Evolutionary conservation across 768 basidiomycete genomes (phyloP), one percentile per base, ranked within the genome.

Genomic region (Fomitopsis pulvina): DNA sequence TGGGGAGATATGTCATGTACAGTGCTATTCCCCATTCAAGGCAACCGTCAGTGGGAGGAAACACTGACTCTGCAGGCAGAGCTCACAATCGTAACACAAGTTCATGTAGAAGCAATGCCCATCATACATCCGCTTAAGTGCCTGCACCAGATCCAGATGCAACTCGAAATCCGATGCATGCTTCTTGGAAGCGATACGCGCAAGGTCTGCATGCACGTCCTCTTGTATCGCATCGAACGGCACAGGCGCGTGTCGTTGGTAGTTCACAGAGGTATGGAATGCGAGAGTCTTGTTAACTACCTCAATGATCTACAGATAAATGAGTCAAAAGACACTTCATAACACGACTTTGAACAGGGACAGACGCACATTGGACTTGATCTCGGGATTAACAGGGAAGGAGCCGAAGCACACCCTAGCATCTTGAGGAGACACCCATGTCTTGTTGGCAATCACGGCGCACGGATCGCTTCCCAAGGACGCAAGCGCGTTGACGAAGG

Each of bases 211-310:
- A 16, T 70, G 61, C 10, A 83, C 57, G 56, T 84, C 74, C 56
- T 80, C 79, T 49, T 81, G 79, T 6, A 83, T 79, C 49, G 80
- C 78, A 2, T 66, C 53, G 57, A 78, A 82, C 4, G 80, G 80
- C 20, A 63, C 58, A 0, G 79, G 79, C 1, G 80, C 80, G 45
- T 68, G 65, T 38, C 77, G 69, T 61, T 81, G 74, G 50, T 81
- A 82, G 65, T 80, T 81, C 22, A 76, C 72, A 2, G 80, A 81
- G 0, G 80, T 78, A 57, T 82, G 81, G 58, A 84, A 81, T 12
- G 76, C 72, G 8, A 81, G 60, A 0, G 77, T 78, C 59, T 77
- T 80, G 56, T 71, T 80, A 39, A 80, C 66, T 8, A 79, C 77
- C 52, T 82, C 75, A 29, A 82, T 68, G 43, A 77, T 73, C 80